Percentiles rank a stretch among this genome's conserved stretches.
Conservation (phyloP, 805 yeast genomes). For the Jamesozyma spencerorum region DNA sequence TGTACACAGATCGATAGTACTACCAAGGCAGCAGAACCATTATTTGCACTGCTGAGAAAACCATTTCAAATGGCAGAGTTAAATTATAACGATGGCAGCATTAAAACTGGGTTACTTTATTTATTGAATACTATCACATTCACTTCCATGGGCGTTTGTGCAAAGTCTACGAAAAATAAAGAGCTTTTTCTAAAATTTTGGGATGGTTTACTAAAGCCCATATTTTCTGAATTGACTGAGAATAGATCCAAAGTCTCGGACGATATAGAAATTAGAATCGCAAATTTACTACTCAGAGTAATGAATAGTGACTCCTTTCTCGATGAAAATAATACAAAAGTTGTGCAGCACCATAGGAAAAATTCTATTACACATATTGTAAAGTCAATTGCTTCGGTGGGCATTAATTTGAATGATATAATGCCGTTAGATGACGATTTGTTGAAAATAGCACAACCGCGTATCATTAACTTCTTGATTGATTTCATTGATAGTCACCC, state of each 20-base stretch:
- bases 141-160: slow-evolving; percentile 5
- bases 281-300: not conserved
- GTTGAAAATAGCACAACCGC: not conserved
- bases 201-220: slow-evolving; percentile 13
- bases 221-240: slow-evolving; percentile 6
- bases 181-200: slow-evolving; percentile 9
- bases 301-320: not conserved
- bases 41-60: slow-evolving; percentile 3
- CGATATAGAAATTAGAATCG: slow-evolving; percentile 1
- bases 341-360: too few species aligned
- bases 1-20: slow-evolving; percentile 5
- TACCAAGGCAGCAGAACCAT: not conserved
- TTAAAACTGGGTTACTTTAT: slow-evolving; percentile 13
- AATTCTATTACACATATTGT: slow-evolving; percentile 8
- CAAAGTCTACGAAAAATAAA: not conserved
- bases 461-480: not conserved
- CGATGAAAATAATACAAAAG: not conserved
- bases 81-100: slow-evolving; percentile 3
- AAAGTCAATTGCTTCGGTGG: slow-evolving; percentile 21
- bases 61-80: slow-evolving; percentile 12
- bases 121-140: slow-evolving; percentile 15
- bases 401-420: slow-evolving; percentile 14
- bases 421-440: slow-evolving; percentile 5
- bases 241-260: too few species aligned
- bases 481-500: not conserved